phyloP scores from a whole-genome alignment of 176 grass and related monocot genomes.

The Aegilops bicornis region DNA sequence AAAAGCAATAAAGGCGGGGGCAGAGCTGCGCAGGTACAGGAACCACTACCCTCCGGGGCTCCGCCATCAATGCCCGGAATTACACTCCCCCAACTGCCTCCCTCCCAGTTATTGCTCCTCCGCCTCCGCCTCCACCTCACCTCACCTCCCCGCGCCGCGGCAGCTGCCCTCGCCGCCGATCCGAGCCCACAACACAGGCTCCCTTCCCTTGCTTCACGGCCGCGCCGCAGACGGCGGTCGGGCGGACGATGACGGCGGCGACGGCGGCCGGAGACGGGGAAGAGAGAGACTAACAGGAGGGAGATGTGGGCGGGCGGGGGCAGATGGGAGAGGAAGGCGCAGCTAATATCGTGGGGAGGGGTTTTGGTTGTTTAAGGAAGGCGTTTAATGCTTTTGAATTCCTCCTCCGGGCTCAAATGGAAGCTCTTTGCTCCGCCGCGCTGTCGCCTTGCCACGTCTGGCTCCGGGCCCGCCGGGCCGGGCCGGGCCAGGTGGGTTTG shows the following conservation, averaged over 20 bases:
- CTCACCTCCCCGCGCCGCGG: not conserved
- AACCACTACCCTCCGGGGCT: conserved; percentile 14
- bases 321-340: not conserved
- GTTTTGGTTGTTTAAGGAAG: conserved; percentile 30
- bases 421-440: not conserved
- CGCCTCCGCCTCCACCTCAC: not conserved
- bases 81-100: conserved; percentile 52
- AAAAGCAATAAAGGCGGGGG: conserved; percentile 46
- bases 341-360: conserved; percentile 17
- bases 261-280: conserved; percentile 32
- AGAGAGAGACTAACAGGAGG: not conserved
- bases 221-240: not conserved
- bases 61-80: conserved; percentile 61
- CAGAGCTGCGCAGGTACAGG: conserved; percentile 35
- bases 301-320: not conserved
- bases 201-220: not conserved
- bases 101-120: conserved; percentile 46
- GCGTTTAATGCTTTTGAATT: conserved; percentile 42
- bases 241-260: too few species aligned
- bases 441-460: conserved; percentile 16
- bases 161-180: not conserved
- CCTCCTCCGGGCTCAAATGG: not conserved
- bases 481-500: not conserved
- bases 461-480: not conserved
- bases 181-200: conserved; percentile 6